Conservation (phyloP, 2,329 filamentous ascomycete genomes). For the Aspergillus pseudoviridinutans region DNA sequence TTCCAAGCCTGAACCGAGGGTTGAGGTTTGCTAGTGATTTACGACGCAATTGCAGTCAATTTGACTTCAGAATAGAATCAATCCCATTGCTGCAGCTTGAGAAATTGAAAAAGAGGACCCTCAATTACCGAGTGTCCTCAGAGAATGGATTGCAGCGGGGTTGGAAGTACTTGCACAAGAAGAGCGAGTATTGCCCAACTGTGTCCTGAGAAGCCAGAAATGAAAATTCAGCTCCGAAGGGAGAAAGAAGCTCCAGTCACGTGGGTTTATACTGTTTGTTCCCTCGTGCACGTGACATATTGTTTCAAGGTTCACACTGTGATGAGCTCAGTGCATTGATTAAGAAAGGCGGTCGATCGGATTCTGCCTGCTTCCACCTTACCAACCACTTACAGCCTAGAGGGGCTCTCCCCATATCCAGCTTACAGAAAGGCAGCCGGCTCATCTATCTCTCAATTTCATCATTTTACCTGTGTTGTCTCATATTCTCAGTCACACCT, state of each 20-base stretch:
- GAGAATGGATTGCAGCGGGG: slow-evolving; percentile 2
- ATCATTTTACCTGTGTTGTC: neutral
- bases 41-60: slow-evolving; percentile 26
- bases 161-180: slow-evolving; percentile 6
- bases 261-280: slow-evolving; percentile 20
- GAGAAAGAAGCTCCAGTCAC: slow-evolving; percentile 12
- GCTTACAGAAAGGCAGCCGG: neutral
- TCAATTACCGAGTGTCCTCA: slow-evolving; percentile 21
- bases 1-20: slow-evolving; percentile 13
- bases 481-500: neutral
- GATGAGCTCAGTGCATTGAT: slow-evolving; percentile 8
- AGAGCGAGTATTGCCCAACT: slow-evolving; percentile 4
- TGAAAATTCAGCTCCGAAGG: slow-evolving; percentile 30
- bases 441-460: neutral
- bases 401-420: neutral
- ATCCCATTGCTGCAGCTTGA: slow-evolving; percentile 34
- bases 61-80: slow-evolving; percentile 25
- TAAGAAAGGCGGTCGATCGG: slow-evolving; percentile 24
- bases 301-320: slow-evolving; percentile 1
- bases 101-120: slow-evolving; percentile 22
- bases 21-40: slow-evolving; percentile 11
- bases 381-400: slow-evolving; percentile 5
- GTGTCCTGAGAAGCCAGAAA: slow-evolving; percentile 12
- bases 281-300: neutral
- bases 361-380: slow-evolving; percentile 36